A percentile compares a stretch with the other conserved stretches of the same genome.
phyloP scores from a whole-genome alignment of 495 filamentous ascomycete species.

The Acidiella bohemica region DNA sequence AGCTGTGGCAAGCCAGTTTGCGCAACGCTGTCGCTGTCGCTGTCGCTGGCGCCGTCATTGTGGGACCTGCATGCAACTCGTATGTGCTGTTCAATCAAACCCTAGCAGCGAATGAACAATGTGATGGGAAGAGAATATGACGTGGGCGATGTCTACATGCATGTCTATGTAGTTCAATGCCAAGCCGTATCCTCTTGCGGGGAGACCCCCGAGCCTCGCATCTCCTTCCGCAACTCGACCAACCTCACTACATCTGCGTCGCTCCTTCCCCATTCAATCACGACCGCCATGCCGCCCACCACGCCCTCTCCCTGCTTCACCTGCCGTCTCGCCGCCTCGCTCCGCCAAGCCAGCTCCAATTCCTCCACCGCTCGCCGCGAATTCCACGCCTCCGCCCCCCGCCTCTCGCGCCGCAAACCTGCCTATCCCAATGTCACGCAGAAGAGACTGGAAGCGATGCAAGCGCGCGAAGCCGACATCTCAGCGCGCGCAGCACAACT shows the following conservation, averaged over 20 bases:
- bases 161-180: neutral
- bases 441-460: constrained; percentile 21
- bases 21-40: neutral
- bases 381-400: constrained; percentile 14
- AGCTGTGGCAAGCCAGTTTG: neutral
- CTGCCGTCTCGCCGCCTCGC: constrained; percentile 9
- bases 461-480: constrained; percentile 24
- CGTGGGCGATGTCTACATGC: neutral
- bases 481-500: constrained; percentile 28
- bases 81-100: too few species aligned
- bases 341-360: neutral
- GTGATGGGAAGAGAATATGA: too few species aligned
- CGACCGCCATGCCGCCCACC: constrained; percentile 5
- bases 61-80: too few species aligned
- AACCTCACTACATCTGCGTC: neutral
- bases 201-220: neutral
- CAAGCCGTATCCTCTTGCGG: neutral
- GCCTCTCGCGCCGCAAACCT: constrained; percentile 21
- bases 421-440: constrained; percentile 29
- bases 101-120: too few species aligned
- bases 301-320: constrained; percentile 17
- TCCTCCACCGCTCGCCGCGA: constrained; percentile 4
- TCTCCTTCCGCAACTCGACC: neutral
- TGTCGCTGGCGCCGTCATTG: neutral
- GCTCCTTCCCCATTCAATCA: neutral